These are phyloP conservation scores for Solanum chiquidenum DNA, from an alignment of 257 asterid genomes.

Conservation along the genomic window DNA sequence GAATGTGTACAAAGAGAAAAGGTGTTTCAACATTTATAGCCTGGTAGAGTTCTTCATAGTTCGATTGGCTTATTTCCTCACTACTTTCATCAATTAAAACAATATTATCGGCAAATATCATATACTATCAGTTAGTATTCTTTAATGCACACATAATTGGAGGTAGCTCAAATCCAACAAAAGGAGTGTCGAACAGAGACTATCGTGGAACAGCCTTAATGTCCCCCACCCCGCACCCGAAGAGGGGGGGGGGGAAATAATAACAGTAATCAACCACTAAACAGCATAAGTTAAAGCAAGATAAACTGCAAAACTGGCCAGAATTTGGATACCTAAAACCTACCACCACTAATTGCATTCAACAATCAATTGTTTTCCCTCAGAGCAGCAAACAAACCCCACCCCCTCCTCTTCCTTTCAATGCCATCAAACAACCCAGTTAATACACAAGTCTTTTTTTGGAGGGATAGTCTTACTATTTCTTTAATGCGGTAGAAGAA, in stretches of 20 bases:
- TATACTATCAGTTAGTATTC: neutral
- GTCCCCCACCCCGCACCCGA: neutral
- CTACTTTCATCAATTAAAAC: neutral
- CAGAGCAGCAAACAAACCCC: neutral
- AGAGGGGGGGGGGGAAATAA: neutral
- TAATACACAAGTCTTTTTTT: neutral
- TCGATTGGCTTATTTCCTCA: neutral
- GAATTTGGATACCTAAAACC: neutral
- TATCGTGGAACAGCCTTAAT: neutral
- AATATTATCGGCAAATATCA: neutral
- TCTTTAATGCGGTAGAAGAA: neutral
- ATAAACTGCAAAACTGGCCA: neutral
- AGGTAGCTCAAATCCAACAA: neutral
- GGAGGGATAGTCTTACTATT: neutral
- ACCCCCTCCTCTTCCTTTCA: neutral
- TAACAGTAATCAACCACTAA: neutral
- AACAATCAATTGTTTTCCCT: neutral
- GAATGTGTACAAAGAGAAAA: neutral
- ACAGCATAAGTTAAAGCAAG: neutral
- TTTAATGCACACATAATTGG: neutral
- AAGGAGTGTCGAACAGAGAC: neutral
- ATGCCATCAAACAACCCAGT: neutral
- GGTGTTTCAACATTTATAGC: neutral
- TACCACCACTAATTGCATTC: neutral
- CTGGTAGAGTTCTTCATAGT: neutral